Base-by-base conservation (phyloP, 208 protist genomes). In the Acanthamoeba royreba region DNA sequence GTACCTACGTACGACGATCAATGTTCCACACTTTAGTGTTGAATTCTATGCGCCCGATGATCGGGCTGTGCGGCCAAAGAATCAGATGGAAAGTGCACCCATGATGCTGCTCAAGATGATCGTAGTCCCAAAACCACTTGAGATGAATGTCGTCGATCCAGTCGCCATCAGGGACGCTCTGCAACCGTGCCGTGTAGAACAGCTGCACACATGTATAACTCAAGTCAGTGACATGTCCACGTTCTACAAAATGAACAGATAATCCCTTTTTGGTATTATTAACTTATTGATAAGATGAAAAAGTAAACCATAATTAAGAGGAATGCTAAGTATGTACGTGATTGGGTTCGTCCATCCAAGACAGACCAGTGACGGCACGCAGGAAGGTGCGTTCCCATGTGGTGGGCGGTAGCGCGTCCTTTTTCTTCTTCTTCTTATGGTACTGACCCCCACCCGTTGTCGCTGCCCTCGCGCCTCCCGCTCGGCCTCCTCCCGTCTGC, bases 101-200 rank as follows among this genome's bases (percentile, higher is more conserved):
- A 15, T 90, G 83, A 46, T 90, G 83, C 2, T 35, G 58, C 52
- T 90, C 83, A 1, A 90, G 83, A 1, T 52, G 33, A 13, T n/a
- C 11, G 25, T 90, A 90, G 83, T 69, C 40, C 38, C 47, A 90
- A 35, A 46, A 90, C 83, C 83, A 90, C 52, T 33, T 43, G 17
- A 52, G 25, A 25, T 90, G 83, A 28, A 90, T 90, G 35, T 66
- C 66, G 52, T 90, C 83, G 33, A 90, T 38, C 7, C 11, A 90
- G n/a, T 90, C 83, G 4, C 83, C 83, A 61, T 55, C 74, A n/a
- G 81, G 81, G 28, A 88, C 81, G 81, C 81, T 88, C 47, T 53
- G 47, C 28, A 88, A 31, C 81, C 49, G 25, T 5, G 31, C 81
- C 47, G 81, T 88, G 31, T 88, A 88, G 47, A 88, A 88, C 31